These are phyloP conservation scores for Firmiana major DNA, from an alignment of 345 rosid genomes.

Conservation along the genomic window DNA sequence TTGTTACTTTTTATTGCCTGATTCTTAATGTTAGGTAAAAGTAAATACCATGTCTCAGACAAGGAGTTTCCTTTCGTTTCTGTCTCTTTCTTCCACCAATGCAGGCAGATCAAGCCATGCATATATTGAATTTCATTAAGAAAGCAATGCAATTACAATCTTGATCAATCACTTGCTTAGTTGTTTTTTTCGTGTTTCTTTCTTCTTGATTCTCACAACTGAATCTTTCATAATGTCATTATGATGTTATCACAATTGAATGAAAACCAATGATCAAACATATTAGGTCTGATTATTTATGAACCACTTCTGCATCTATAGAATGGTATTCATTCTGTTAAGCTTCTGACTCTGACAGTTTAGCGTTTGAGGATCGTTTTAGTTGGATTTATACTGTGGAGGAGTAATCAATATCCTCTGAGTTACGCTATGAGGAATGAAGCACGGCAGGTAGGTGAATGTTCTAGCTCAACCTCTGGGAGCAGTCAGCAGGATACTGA, in stretches of 20 bases:
- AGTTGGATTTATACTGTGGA: neutral
- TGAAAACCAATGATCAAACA: neutral
- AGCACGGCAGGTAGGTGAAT: slow-evolving; percentile 46
- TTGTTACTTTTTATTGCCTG: neutral
- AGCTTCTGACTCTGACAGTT: neutral
- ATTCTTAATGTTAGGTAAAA: neutral
- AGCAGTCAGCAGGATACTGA: slow-evolving; percentile 70
- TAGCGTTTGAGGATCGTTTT: neutral
- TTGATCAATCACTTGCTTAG: neutral
- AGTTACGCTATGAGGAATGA: slow-evolving; percentile 35
- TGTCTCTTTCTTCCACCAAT: neutral
- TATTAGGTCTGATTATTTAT: neutral
- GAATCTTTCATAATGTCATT: neutral
- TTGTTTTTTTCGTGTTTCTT: neutral
- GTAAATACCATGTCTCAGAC: neutral
- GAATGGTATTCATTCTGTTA: slow-evolving; percentile 7
- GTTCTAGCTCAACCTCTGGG: slow-evolving; percentile 77
- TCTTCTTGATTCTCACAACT: neutral
- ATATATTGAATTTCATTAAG: neutral
- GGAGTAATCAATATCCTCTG: neutral
- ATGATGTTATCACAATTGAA: neutral
- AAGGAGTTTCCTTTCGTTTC: neutral
- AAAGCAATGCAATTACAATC: neutral
- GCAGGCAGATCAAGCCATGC: neutral
- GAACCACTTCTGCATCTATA: neutral